A percentile compares a stretch with the other conserved stretches of the same genome.
Evolutionary conservation across 345 rosid genomes (phyloP).

Genomic region (Salix suchowensis): DNA sequence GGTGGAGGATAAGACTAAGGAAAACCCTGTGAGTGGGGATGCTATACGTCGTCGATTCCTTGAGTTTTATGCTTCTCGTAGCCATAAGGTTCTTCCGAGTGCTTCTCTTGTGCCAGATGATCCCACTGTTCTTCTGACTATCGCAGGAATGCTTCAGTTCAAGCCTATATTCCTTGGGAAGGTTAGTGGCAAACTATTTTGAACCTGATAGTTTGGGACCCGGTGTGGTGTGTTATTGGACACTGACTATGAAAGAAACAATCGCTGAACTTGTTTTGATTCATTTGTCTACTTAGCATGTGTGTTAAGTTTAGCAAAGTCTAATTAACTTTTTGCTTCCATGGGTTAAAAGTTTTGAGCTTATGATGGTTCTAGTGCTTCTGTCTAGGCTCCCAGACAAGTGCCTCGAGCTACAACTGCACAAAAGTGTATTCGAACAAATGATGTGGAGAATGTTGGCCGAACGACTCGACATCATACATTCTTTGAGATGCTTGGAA

Average conservation of each 20-base stretch:
- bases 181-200: constrained; percentile 30
- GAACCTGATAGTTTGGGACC: no score
- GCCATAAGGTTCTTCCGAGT: constrained; percentile 84
- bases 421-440: constrained; percentile 89
- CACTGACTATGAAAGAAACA: no score
- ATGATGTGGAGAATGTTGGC: constrained; percentile 95
- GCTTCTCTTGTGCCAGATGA: constrained; percentile 94
- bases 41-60: constrained; percentile 74
- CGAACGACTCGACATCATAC: constrained; percentile 84
- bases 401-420: constrained; percentile 82
- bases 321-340: neutral
- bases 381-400: constrained; percentile 64
- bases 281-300: neutral
- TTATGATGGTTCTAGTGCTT: constrained; percentile 7
- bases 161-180: constrained; percentile 93
- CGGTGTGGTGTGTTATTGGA: no score
- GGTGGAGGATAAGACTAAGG: constrained; percentile 34
- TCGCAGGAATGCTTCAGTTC: constrained; percentile 98
- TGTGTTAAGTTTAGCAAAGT: neutral
- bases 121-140: constrained; percentile 86
- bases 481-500: constrained; percentile 97
- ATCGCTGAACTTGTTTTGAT: neutral
- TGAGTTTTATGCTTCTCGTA: constrained; percentile 83
- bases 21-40: constrained; percentile 60
- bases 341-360: neutral